phyloP scores from a whole-genome alignment of 306 rosid genomes.

The Dalbergia cultrata region DNA sequence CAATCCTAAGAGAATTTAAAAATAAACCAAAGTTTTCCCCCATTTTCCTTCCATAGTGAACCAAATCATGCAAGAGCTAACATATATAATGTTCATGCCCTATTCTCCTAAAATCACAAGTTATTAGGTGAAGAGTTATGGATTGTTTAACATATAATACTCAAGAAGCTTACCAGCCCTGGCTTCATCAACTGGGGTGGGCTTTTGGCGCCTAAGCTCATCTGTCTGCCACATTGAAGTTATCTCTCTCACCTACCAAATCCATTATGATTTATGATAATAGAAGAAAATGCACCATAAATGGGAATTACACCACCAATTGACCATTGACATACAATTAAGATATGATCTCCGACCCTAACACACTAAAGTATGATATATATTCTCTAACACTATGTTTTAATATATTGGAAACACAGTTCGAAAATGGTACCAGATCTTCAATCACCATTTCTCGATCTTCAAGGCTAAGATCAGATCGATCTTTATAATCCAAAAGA shows the following conservation, averaged over 20 bases:
- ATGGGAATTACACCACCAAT: not conserved
- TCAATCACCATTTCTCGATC: slow-evolving; percentile 90
- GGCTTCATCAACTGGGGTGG: slow-evolving; percentile 96
- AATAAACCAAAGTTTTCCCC: slow-evolving; percentile 26
- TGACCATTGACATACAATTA: not conserved
- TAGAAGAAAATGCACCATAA: slow-evolving; percentile 11
- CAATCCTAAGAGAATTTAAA: slow-evolving; percentile 64
- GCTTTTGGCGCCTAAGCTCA: slow-evolving; percentile 88
- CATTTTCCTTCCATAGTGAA: slow-evolving; percentile 9
- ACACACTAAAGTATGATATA: not conserved
- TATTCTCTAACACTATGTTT: slow-evolving; percentile 5
- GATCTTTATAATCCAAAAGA: slow-evolving; percentile 84
- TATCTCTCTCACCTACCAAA: slow-evolving; percentile 89
- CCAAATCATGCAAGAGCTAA: slow-evolving; percentile 33
- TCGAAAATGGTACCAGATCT: slow-evolving; percentile 78
- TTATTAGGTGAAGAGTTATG: not conserved
- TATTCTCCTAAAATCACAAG: not conserved
- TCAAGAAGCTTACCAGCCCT: slow-evolving; percentile 71
- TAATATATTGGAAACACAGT: slow-evolving; percentile 38
- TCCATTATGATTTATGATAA: slow-evolving; percentile 42
- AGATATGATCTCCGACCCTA: slow-evolving; percentile 29
- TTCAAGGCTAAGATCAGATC: slow-evolving; percentile 79
- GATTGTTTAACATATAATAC: slow-evolving; percentile 20
- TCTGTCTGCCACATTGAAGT: slow-evolving; percentile 98
- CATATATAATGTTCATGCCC: slow-evolving; percentile 5